Percentiles rank a stretch among this genome's conserved stretches.
Evolutionary conservation across 2,329 filamentous ascomycete species (phyloP).

Genomic region (Pseudophaeomoniella oleicola): DNA sequence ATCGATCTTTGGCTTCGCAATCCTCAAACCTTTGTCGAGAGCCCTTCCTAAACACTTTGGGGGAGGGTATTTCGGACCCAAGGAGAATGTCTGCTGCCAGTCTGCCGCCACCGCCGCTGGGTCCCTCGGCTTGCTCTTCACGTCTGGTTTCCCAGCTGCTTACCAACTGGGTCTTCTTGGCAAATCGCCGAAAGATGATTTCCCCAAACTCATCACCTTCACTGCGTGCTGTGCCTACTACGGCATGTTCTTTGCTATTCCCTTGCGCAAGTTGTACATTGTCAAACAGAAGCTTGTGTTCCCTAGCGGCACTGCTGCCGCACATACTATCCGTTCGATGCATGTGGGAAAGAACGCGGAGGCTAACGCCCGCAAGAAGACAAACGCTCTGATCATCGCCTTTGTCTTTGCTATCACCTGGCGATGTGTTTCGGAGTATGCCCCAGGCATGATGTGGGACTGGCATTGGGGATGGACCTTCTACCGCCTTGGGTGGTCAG

Average conservation of each 20-base stretch:
- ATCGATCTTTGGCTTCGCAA: conserved; percentile 28
- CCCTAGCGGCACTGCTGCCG: conserved; percentile 45
- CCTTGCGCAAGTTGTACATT: conserved; percentile 54
- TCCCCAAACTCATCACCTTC: conserved; percentile 6
- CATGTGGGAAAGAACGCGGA: conserved; percentile 40
- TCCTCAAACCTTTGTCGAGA: conserved; percentile 26
- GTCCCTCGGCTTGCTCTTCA: conserved; percentile 27
- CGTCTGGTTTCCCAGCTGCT: conserved; percentile 29
- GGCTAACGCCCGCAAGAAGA: conserved; percentile 39
- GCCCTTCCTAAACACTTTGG: conserved; percentile 15
- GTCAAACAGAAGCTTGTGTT: conserved; percentile 48
- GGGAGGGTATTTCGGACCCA: conserved; percentile 25
- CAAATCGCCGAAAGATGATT: conserved; percentile 5
- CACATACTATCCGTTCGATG: conserved; percentile 49
- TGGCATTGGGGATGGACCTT: conserved; percentile 1
- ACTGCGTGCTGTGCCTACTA: conserved; percentile 22
- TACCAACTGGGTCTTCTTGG: conserved; percentile 27
- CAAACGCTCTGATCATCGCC: conserved; percentile 37
- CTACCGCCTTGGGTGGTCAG: neutral
- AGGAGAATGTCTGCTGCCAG: conserved; percentile 33
- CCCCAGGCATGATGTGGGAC: conserved; percentile 42
- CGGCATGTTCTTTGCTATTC: conserved; percentile 48
- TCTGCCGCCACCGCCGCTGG: conserved; percentile 30
- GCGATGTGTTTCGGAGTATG: conserved; percentile 44
- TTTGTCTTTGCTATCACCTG: conserved; percentile 37